Evolutionary conservation across 1,139 yeast species (phyloP).

Genomic region (Geotrichum reessii): DNA sequence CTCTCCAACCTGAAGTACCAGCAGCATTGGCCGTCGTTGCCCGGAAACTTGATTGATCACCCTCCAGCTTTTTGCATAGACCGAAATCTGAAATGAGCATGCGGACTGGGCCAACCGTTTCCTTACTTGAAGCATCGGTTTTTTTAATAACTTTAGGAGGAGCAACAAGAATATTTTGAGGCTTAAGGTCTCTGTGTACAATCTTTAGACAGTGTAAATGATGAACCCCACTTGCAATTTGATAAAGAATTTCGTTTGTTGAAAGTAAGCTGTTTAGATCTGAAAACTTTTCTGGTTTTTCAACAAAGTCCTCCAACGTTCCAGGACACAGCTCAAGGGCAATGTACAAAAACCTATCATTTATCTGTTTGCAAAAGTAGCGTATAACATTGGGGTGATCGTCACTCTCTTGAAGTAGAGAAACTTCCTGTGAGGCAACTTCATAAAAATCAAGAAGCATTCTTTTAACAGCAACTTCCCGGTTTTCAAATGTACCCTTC

Average conservation of each 20-base stretch:
- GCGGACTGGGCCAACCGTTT: slow-evolving; percentile 43
- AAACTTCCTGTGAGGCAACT: slow-evolving; percentile 91
- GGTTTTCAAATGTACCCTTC: slow-evolving; percentile 79
- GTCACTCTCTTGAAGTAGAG: slow-evolving; percentile 84
- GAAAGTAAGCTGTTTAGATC: slow-evolving; percentile 32
- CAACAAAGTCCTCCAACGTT: slow-evolving; percentile 74
- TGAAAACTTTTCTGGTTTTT: slow-evolving; percentile 28
- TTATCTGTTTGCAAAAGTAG: slow-evolving; percentile 85
- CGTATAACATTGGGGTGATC: slow-evolving; percentile 94
- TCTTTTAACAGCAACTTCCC: slow-evolving; percentile 94
- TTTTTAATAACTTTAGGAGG: slow-evolving; percentile 46
- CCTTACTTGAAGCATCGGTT: slow-evolving; percentile 23
- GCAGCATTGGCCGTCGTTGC: slow-evolving; percentile 92
- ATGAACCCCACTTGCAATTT: slow-evolving; percentile 77
- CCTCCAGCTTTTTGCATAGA: slow-evolving; percentile 81
- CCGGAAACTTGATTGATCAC: slow-evolving; percentile 87
- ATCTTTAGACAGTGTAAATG: slow-evolving; percentile 86
- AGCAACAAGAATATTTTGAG: slow-evolving; percentile 89
- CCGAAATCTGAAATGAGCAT: slow-evolving; percentile 93
- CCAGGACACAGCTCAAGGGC: slow-evolving; percentile 90
- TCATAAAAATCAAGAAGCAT: slow-evolving; percentile 92
- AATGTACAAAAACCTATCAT: slow-evolving; percentile 82
- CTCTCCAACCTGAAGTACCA: slow-evolving; percentile 98
- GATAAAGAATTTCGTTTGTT: slow-evolving; percentile 57
- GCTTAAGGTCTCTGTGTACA: slow-evolving; percentile 93